Percentiles rank a stretch among this genome's conserved stretches.
These are phyloP conservation scores for Thymus mandschuricus DNA, from an alignment of 257 asterid genomes.

Conservation along the genomic window DNA sequence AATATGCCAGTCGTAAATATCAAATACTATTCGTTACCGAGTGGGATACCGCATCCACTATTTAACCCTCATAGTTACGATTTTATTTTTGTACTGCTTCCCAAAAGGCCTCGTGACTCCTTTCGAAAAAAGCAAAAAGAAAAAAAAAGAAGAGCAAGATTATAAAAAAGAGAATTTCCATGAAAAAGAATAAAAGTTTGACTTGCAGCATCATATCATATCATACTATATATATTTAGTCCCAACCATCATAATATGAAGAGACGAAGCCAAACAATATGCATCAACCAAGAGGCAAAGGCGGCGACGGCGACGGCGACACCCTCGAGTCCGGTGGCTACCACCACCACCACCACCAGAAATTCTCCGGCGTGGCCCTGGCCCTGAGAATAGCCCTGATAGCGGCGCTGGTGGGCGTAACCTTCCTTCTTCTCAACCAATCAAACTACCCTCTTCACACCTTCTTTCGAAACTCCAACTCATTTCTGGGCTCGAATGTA, in stretches of 20 bases:
- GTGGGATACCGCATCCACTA: no score
- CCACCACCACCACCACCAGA: constrained; percentile 15
- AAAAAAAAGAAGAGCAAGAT: neutral
- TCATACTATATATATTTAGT: neutral
- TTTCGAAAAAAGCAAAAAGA: neutral
- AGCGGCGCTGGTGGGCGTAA: constrained; percentile 30
- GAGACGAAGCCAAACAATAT: constrained; percentile 1
- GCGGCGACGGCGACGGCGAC: constrained; percentile 1
- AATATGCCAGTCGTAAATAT: no score
- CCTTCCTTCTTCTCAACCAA: constrained; percentile 33
- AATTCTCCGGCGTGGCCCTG: constrained; percentile 9
- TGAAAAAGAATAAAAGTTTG: neutral
- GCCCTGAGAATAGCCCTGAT: constrained; percentile 19
- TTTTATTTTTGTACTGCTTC: no score
- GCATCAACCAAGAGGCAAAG: constrained; percentile 28
- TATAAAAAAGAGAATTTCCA: neutral
- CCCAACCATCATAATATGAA: neutral
- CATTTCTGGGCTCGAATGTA: neutral
- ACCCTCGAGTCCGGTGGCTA: constrained; percentile 34
- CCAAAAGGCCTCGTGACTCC: no score
- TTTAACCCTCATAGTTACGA: no score
- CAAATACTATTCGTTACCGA: no score
- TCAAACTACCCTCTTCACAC: constrained; percentile 23
- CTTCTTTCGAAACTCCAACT: constrained; percentile 24
- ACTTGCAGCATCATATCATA: constrained; percentile 2